Conservation (phyloP, 495 filamentous ascomycete species). For the Xylaria acuta region DNA sequence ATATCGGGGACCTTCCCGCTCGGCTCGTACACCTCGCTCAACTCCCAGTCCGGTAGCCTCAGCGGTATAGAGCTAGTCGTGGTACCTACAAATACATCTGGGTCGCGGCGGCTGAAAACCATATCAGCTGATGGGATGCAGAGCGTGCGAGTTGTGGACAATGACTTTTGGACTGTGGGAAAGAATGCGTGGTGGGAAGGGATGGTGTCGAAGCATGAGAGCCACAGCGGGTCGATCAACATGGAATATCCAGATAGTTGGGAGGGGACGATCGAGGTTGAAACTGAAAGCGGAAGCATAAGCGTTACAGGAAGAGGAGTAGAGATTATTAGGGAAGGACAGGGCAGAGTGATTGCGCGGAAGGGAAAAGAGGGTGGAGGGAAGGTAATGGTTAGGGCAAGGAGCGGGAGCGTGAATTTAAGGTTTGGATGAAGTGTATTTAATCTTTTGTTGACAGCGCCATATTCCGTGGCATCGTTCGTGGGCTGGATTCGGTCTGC, state of each 20-base stretch:
- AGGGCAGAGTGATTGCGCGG: not conserved
- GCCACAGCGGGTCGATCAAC: not conserved
- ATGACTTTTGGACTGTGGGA: not conserved
- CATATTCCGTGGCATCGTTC: not conserved
- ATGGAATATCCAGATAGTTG: not conserved
- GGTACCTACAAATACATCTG: not conserved
- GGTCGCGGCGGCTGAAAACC: not conserved
- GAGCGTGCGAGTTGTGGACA: not conserved
- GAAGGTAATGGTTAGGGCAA: not conserved
- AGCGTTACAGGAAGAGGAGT: not conserved
- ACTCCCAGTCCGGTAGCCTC: not conserved
- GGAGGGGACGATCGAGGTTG: not conserved
- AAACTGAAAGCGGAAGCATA: not conserved
- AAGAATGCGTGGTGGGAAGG: not conserved
- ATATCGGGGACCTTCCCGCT: not conserved
- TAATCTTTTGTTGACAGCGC: not conserved
- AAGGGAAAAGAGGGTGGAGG: not conserved
- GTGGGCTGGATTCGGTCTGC: not conserved
- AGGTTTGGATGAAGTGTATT: not conserved
- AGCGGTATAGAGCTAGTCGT: not conserved
- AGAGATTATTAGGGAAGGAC: not conserved
- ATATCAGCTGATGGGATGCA: not conserved
- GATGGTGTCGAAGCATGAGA: not conserved
- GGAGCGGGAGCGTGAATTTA: not conserved
- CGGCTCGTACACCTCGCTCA: not conserved